Evolutionary conservation across 176 grass and related monocot species (phyloP).

Genomic region (Secale cereale): DNA sequence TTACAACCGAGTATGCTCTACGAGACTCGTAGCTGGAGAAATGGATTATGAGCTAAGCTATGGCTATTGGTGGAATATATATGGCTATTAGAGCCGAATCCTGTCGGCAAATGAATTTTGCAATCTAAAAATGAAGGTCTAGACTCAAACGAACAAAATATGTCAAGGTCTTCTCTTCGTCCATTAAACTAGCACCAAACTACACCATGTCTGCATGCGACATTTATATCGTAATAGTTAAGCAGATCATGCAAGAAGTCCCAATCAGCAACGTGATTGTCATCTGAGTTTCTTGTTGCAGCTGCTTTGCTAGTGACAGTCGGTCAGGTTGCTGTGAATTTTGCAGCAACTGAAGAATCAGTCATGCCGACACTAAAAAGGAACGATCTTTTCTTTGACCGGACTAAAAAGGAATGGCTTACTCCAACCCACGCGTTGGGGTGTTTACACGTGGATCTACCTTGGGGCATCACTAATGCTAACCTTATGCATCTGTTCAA

Average conservation of each 20-base stretch:
- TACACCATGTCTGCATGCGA: neutral
- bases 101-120: neutral
- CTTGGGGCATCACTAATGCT: no score
- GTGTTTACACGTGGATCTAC: no score
- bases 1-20: no score
- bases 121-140: neutral
- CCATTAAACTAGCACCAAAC: neutral
- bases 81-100: neutral
- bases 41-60: no score
- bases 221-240: neutral
- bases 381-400: no score
- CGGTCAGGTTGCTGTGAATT: neutral
- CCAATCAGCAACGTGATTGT: neutral
- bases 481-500: no score
- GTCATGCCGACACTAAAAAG: conserved; percentile 9
- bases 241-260: neutral
- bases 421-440: no score
- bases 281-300: neutral
- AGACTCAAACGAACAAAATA: neutral
- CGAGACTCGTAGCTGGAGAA: no score
- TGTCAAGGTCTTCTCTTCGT: neutral
- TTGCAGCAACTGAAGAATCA: neutral
- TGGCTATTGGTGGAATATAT: neutral
- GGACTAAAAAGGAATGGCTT: neutral
- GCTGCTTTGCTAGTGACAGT: neutral